Evolutionary conservation across 2,329 filamentous ascomycete genomes (phyloP).

Genomic region (Colletotrichum phormii): DNA sequence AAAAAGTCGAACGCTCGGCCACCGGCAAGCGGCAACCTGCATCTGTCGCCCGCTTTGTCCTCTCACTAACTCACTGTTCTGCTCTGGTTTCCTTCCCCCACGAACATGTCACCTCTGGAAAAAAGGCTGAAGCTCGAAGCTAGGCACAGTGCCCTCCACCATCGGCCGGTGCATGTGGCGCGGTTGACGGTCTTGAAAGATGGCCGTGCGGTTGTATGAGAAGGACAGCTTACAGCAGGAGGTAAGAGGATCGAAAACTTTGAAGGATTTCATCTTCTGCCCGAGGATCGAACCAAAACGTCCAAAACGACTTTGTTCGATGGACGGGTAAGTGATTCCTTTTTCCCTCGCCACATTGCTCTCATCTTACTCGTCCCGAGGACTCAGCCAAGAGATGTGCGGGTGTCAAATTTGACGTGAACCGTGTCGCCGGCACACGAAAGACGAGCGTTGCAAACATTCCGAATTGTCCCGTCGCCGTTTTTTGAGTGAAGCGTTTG

Average conservation of each 20-base stretch:
- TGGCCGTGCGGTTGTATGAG: conserved; percentile 32
- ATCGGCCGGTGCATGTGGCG: conserved; percentile 13
- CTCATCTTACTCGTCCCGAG: background rate
- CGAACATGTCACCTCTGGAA: background rate
- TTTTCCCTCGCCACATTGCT: conserved; percentile 6
- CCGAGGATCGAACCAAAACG: conserved; percentile 35
- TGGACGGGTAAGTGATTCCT: background rate
- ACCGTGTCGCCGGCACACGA: conserved; percentile 13
- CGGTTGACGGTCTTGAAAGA: conserved; percentile 6
- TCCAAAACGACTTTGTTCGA: conserved; percentile 4
- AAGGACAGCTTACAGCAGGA: background rate
- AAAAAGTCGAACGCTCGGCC: conserved; percentile 17
- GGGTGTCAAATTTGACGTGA: conserved; percentile 25
- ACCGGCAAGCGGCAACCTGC: conserved; percentile 17
- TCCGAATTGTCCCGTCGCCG: background rate
- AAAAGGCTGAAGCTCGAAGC: background rate
- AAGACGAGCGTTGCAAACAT: background rate
- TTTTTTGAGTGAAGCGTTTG: background rate
- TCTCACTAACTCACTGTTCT: no score
- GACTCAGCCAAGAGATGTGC: conserved; percentile 16
- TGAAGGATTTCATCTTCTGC: conserved; percentile 33
- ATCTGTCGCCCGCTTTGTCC: conserved; percentile 23
- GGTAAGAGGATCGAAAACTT: conserved; percentile 2
- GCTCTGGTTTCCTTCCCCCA: background rate
- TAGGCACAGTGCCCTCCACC: conserved; percentile 12